Evolutionary conservation across 2,329 filamentous ascomycete genomes (phyloP).

Genomic region (Xylaria sp.): DNA sequence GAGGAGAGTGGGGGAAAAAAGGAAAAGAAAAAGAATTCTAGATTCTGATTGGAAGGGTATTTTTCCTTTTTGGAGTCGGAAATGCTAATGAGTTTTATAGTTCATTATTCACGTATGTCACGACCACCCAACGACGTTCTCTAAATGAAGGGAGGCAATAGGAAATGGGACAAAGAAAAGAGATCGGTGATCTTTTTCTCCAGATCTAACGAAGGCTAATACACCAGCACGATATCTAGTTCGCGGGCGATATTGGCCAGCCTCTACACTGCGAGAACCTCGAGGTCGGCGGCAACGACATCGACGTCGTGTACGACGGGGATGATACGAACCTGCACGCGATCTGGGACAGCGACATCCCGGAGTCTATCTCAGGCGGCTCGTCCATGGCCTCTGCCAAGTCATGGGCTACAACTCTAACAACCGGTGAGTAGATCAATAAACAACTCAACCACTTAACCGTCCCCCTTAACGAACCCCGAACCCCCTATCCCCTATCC

Average conservation of each 20-base stretch:
- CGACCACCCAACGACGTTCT: neutral
- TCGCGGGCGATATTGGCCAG: slow-evolving; percentile 67
- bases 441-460: neutral
- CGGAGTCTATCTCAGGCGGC: slow-evolving; percentile 58
- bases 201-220: neutral
- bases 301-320: slow-evolving; percentile 64
- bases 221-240: slow-evolving; percentile 43
- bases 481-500: neutral
- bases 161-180: neutral
- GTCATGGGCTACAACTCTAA: slow-evolving; percentile 54
- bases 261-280: slow-evolving; percentile 65
- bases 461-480: neutral
- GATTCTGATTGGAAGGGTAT: slow-evolving; percentile 2
- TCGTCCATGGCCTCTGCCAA: slow-evolving; percentile 51
- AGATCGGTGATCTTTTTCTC: neutral
- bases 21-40: neutral
- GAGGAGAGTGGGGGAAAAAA: no score
- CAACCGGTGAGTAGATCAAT: slow-evolving; percentile 42
- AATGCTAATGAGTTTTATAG: slow-evolving; percentile 34
- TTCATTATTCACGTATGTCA: slow-evolving; percentile 50
- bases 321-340: slow-evolving; percentile 67
- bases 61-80: neutral
- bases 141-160: neutral
- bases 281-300: slow-evolving; percentile 66
- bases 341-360: slow-evolving; percentile 70